Evolutionary conservation across 1,139 yeast genomes (phyloP), one percentile per base, ranked within the genome.

Genomic region (Kodamaea arcana): DNA sequence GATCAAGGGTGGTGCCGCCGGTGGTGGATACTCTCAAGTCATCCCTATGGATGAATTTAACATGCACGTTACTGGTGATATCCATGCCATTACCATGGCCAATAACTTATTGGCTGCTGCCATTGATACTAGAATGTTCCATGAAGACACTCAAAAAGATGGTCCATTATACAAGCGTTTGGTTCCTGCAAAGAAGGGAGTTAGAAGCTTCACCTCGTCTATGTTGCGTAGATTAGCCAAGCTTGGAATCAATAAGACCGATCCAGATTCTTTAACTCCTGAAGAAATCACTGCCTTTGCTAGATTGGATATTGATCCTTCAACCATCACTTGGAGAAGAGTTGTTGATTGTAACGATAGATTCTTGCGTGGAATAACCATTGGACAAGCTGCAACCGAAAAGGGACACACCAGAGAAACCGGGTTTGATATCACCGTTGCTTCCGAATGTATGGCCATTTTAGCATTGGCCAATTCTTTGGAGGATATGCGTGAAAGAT

Each of bases 21-120:
- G 98, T 58, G 98, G 98, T 59, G 98, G 98, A 42, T 92, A 90
- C 65, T 83, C 97, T 8, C 97, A 92, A 68, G 97, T 92, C 33
- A 88, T 92, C 55, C 98, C 98, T 44, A 92, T 92, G 98, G 98
- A 92, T 61, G 98, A 92, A 65, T 92, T 92, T 73, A 92, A 92
- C 71, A 80, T 92, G 85, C 98, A 92, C 60, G 80, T 92, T 48
- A 92, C 98, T 33, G 98, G 98, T 61, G 98, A 92, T 61, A 90
- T 92, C 50, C 98, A 92, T 61, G 98, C 98, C 37, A 87, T 92
- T 47, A 79, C 95, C 36, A 90, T 90, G 72, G 97, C 98, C 35
- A 90, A 88, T 61, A 92, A 92, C 64, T 69, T 92, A 57, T 73
- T 92, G 48, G 97, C 97, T 41, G 98, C 98, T 38, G 98, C 98